Evolutionary conservation across 306 rosid species (phyloP).

Genomic region (Medicago ruthenica): DNA sequence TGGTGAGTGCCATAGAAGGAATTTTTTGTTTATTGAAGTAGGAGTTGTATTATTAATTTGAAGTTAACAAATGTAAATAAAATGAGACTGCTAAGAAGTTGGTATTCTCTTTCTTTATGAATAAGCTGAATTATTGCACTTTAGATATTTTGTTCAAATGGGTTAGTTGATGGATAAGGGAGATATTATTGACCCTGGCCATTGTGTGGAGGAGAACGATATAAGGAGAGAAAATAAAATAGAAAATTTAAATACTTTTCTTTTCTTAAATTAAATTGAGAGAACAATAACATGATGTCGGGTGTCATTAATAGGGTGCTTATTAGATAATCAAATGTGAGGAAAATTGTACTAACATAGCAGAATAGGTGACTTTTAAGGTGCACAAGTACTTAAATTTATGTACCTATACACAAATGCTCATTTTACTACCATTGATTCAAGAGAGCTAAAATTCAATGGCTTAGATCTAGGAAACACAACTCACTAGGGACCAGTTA

Average conservation of each 20-base stretch:
- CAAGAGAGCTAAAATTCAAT: too few species aligned
- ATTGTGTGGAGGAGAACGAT: constrained; percentile 1
- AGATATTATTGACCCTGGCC: not conserved
- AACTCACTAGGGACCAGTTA: too few species aligned
- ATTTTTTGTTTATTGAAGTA: not conserved
- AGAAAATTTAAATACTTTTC: not conserved
- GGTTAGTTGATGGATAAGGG: constrained; percentile 16
- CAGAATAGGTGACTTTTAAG: too few species aligned
- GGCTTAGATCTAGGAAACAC: too few species aligned
- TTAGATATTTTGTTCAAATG: constrained; percentile 1
- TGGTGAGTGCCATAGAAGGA: constrained; percentile 52
- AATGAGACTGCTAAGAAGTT: constrained; percentile 6
- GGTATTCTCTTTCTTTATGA: constrained; percentile 28
- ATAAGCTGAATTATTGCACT: not conserved
- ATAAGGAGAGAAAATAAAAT: not conserved
- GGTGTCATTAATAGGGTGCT: too few species aligned
- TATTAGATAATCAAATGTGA: too few species aligned
- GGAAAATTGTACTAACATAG: too few species aligned
- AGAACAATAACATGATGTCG: too few species aligned
- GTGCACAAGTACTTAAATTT: too few species aligned
- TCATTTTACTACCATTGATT: too few species aligned
- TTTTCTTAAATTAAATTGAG: too few species aligned
- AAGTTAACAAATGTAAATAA: not conserved
- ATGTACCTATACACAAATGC: too few species aligned
- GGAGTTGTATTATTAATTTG: constrained; percentile 17